Evolutionary conservation across 2,329 filamentous ascomycete genomes (phyloP).

Genomic region (Celoporthe dispersa): DNA sequence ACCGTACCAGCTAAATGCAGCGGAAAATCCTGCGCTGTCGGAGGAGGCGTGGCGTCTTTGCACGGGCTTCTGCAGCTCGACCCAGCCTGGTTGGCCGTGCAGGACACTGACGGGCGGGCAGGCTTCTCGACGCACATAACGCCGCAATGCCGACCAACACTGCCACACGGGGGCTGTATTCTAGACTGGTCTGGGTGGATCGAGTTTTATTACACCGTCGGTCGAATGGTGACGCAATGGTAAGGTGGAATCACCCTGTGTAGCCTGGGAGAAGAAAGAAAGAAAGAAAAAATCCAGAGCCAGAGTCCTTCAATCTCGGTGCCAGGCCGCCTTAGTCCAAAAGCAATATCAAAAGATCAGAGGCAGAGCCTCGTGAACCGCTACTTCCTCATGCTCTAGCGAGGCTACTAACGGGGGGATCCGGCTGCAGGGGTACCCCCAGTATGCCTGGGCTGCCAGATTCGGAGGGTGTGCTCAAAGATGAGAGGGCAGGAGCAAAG

Average conservation of each 20-base stretch:
- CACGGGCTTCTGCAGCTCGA: neutral
- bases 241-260: neutral
- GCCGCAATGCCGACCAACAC: neutral
- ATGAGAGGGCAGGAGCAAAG: neutral
- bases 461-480: neutral
- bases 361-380: neutral
- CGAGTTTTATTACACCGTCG: neutral
- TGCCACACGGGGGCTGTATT: neutral
- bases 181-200: neutral
- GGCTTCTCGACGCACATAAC: neutral
- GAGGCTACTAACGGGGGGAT: constrained; percentile 1
- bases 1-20: neutral
- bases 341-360: neutral
- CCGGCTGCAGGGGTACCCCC: neutral
- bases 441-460: neutral
- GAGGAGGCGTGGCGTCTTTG: neutral
- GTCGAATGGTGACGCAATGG: neutral
- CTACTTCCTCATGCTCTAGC: neutral
- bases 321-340: neutral
- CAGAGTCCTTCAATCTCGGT: neutral
- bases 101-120: no score
- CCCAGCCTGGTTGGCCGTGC: neutral
- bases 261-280: neutral
- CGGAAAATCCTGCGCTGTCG: neutral
- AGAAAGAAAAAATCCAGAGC: neutral